Evolutionary conservation across 352 stramenopile species (phyloP), one percentile per base, ranked within the genome.

Genomic region (Achlya hypogyna): DNA sequence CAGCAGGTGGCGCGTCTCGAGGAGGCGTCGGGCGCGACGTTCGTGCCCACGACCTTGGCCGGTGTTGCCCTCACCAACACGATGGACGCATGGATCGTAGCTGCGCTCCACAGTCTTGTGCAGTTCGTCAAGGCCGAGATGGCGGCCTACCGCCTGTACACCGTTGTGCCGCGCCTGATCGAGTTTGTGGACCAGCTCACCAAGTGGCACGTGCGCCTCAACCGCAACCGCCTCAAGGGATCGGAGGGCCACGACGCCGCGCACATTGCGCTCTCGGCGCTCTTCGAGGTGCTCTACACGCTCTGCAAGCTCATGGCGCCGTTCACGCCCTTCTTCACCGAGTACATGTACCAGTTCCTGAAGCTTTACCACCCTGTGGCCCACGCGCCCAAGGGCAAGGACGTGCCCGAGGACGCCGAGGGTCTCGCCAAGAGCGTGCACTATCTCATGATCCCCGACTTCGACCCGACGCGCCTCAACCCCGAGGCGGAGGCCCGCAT

Each of bases 131-230:
- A 98, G 69, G 67, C 87, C 35, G 97, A 99, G 82, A 99, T 99
- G 97, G 79, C 80, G 43, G 96, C 93, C 5, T 99, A 99, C 79
- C 92, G 97, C 63, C 81, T 99, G 49, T 99, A 99, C 87, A 99
- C 97, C 56, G 97, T 99, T 58, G 90, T 99, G 74, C 96, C 97
- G 18, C 90, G 93, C 60, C 86, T 99, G 31, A 93, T 99, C 16
- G 86, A 88, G 66, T 99, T 99, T 73, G 98, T 99, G 51, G 93
- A 97, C 28, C 88, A 99, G 75, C 87, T 99, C 25, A 99, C 97
- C 34, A 99, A 99, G 82, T 99, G 96, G 96, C 99, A 99, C 78
- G 95, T 99, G 40, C 94, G 97, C 43, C 82, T 99, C 22, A 99
- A 99, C 83, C 93, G 97, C 45, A 87, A 94, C 63, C 91, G 97